These are phyloP conservation scores for Phytopythium ostracodes DNA, from an alignment of 352 stramenopile species.

Conservation along the genomic window DNA sequence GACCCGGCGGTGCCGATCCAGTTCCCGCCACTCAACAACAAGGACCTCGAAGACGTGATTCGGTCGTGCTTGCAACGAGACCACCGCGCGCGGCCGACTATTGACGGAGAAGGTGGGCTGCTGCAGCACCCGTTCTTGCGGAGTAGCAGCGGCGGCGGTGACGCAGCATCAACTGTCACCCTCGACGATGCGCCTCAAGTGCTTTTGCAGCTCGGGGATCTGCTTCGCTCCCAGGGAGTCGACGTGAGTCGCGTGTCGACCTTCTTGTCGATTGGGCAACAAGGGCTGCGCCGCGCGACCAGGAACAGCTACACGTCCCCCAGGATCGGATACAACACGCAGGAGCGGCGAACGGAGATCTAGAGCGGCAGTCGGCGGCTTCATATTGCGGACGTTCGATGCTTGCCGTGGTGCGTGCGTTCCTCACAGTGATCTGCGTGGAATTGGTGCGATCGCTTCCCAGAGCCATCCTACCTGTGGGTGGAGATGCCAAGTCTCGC, in stretches of 20 bases:
- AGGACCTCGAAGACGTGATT: conserved; percentile 85
- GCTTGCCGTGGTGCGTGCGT: no score
- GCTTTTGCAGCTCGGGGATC: conserved; percentile 40
- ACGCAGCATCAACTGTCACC: conserved; percentile 30
- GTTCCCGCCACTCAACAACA: conserved; percentile 81
- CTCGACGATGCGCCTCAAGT: conserved; percentile 34
- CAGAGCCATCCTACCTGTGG: no score
- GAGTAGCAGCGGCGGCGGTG: conserved; percentile 22
- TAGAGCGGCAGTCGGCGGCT: conserved; percentile 15
- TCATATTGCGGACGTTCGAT: no score
- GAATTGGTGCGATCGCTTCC: not conserved
- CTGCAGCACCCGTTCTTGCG: conserved; percentile 81
- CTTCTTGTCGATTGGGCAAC: conserved; percentile 47
- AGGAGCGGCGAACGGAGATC: conserved; percentile 64
- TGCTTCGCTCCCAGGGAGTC: conserved; percentile 45
- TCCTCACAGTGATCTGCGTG: no score
- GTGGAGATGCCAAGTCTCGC: not conserved
- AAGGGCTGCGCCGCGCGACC: conserved; percentile 24
- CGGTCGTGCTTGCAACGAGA: conserved; percentile 83
- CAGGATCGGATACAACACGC: conserved; percentile 51
- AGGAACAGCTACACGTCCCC: conserved; percentile 8
- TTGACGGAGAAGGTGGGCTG: conserved; percentile 72
- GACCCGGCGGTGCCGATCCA: conserved; percentile 90
- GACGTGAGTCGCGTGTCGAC: conserved; percentile 36
- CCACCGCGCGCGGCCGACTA: conserved; percentile 68